Evolutionary conservation across 164 flowering plant genomes (phyloP).

Genomic region (Kingdonia uniflora): DNA sequence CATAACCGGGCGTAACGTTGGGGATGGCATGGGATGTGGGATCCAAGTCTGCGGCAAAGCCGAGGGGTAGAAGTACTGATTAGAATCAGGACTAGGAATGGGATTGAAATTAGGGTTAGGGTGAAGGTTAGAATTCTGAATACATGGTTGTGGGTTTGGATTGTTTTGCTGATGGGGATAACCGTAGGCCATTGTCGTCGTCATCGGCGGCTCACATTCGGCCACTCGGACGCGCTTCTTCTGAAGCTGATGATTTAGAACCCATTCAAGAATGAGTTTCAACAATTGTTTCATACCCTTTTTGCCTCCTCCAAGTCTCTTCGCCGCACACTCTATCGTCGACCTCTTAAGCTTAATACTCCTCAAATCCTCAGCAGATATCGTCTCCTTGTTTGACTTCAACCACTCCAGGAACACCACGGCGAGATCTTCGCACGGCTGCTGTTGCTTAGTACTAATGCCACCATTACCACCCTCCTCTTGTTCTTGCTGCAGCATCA

Average conservation of each 20-base stretch:
- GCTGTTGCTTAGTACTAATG: neutral
- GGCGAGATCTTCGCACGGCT: conserved; percentile 49
- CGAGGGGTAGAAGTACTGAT: neutral
- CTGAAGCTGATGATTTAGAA: conserved; percentile 72
- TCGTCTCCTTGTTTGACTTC: conserved; percentile 63
- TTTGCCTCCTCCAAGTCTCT: conserved; percentile 64
- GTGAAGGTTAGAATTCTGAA: conserved; percentile 10
- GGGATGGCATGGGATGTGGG: conserved; percentile 5
- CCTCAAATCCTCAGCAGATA: conserved; percentile 88
- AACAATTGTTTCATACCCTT: conserved; percentile 75
- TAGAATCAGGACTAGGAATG: conserved; percentile 3
- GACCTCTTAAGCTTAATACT: conserved; percentile 66
- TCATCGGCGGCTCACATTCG: no score
- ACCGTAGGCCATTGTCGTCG: no score
- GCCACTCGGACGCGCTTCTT: conserved; percentile 16
- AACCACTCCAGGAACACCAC: conserved; percentile 90
- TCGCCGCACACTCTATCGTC: conserved; percentile 80
- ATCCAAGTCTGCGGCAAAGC: conserved; percentile 11
- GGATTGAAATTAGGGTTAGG: conserved; percentile 11
- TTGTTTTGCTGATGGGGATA: neutral
- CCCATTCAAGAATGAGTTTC: conserved; percentile 89
- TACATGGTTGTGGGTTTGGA: neutral
- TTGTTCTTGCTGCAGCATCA: conserved; percentile 1
- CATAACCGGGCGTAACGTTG: conserved; percentile 10
- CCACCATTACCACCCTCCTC: neutral